These are phyloP conservation scores for Musa schizocarpa DNA, from an alignment of 176 grass and related monocot species.

Conservation along the genomic window DNA sequence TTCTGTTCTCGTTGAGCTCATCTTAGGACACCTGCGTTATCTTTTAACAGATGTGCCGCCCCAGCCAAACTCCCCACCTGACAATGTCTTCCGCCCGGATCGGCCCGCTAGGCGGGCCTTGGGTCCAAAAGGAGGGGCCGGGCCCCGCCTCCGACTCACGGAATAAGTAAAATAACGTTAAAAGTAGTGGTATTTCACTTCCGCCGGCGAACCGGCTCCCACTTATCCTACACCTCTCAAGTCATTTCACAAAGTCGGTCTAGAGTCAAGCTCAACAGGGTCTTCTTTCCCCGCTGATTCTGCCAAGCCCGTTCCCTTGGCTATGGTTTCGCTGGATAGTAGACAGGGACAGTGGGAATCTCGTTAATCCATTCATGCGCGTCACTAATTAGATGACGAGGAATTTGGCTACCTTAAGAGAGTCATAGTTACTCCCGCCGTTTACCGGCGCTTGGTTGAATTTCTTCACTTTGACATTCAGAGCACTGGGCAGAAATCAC, in stretches of 20 bases:
- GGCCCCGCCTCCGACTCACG: constrained; percentile 18
- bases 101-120: not conserved
- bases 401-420: constrained; percentile 46
- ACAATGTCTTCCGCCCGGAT: constrained; percentile 34
- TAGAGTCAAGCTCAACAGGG: too few relatives aligned
- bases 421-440: constrained; percentile 50
- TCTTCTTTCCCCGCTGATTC: too few relatives aligned
- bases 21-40: constrained; percentile 37
- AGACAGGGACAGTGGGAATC: too few relatives aligned
- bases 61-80: constrained; percentile 43
- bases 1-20: constrained; percentile 54
- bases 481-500: too few relatives aligned
- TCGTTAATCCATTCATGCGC: constrained; percentile 18
- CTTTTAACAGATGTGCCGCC: constrained; percentile 22
- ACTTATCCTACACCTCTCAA: too few relatives aligned
- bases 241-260: too few relatives aligned
- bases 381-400: constrained; percentile 28
- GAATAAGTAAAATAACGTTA: constrained; percentile 50
- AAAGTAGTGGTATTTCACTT: constrained; percentile 43
- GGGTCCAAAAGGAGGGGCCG: constrained; percentile 3
- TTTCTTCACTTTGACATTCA: too few relatives aligned
- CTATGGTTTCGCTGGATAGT: too few relatives aligned
- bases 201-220: too few relatives aligned
- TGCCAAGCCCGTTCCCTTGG: too few relatives aligned
- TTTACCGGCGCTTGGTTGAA: too few relatives aligned